phyloP scores from a whole-genome alignment of 169 alveolate species.

The Eimeria brunetti region DNA sequence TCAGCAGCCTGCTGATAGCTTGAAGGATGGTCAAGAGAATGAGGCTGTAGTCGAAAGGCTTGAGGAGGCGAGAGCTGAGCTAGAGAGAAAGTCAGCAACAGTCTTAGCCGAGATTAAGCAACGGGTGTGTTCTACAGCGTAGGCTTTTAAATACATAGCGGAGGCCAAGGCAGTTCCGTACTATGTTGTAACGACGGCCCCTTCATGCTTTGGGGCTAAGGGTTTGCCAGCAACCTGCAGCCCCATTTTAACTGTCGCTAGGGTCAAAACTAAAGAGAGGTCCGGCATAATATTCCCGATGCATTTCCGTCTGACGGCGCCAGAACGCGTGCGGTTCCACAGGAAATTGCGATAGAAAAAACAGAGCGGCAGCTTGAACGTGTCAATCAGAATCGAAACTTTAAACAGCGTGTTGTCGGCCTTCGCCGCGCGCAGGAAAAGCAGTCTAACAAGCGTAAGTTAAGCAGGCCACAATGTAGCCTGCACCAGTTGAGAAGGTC shows the following conservation, averaged over 20 bases:
- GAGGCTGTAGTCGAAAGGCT: slow-evolving; percentile 19
- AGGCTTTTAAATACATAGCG: not conserved
- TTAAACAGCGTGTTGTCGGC: slow-evolving; percentile 40
- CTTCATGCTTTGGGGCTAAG: not conserved
- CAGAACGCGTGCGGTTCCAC: not conserved
- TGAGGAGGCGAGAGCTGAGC: slow-evolving; percentile 38
- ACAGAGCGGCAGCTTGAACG: slow-evolving; percentile 61
- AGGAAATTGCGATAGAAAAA: slow-evolving; percentile 43
- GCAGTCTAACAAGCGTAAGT: slow-evolving; percentile 23
- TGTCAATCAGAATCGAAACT: slow-evolving; percentile 46
- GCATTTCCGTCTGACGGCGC: not conserved
- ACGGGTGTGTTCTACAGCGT: not conserved
- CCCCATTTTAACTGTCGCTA: not conserved
- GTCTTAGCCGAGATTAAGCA: slow-evolving; percentile 37
- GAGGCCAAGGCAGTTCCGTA: not conserved
- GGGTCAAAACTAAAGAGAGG: not conserved
- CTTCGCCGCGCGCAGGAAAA: slow-evolving; percentile 63
- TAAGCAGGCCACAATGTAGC: too few relatives aligned
- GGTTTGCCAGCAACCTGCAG: not conserved
- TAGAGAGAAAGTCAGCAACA: slow-evolving; percentile 22
- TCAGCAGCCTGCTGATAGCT: slow-evolving; percentile 45
- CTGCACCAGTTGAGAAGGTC: not conserved
- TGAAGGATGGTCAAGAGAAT: slow-evolving; percentile 21
- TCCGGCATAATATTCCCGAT: too few relatives aligned
- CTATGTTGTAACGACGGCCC: not conserved